phyloP scores from a whole-genome alignment of 2,329 filamentous ascomycete genomes.

The Aspergillus vadensis region DNA sequence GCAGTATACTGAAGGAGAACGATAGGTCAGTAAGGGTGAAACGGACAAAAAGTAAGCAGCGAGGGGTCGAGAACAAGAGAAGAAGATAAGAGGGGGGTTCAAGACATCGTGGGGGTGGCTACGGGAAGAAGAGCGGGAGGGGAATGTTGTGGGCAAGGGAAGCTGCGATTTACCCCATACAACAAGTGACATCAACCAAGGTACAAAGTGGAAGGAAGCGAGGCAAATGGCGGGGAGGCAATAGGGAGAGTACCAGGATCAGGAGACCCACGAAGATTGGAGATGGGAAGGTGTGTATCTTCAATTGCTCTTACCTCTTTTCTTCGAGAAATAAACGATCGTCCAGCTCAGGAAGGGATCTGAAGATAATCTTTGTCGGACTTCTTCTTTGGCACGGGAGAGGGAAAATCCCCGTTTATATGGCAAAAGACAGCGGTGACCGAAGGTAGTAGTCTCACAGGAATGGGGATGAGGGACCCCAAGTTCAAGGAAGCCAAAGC shows the following conservation, averaged over 20 bases:
- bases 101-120: neutral
- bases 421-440: conserved; percentile 17
- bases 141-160: conserved; percentile 19
- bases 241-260: conserved; percentile 2
- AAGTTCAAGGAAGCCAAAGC: conserved; percentile 11
- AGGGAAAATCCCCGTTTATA: conserved; percentile 15
- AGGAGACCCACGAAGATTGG: neutral
- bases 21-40: conserved; percentile 22
- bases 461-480: conserved; percentile 8
- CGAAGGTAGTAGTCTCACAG: conserved; percentile 1
- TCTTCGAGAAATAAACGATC: neutral
- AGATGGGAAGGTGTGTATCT: neutral
- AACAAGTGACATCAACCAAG: conserved; percentile 13
- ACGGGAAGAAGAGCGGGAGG: conserved; percentile 13
- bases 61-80: conserved; percentile 1
- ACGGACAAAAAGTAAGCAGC: conserved; percentile 8
- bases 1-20: conserved; percentile 21
- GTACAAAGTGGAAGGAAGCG: conserved; percentile 19
- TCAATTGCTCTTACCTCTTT: conserved; percentile 6
- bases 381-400: conserved; percentile 20
- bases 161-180: conserved; percentile 26
- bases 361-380: conserved; percentile 8
- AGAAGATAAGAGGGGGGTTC: neutral
- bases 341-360: neutral
- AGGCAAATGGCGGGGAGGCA: conserved; percentile 12